A percentile compares a stretch with the other conserved stretches of the same genome.
These are phyloP conservation scores for Ganoderma sinense DNA, from an alignment of 1,284 basidiomycete species.

Conservation along the genomic window DNA sequence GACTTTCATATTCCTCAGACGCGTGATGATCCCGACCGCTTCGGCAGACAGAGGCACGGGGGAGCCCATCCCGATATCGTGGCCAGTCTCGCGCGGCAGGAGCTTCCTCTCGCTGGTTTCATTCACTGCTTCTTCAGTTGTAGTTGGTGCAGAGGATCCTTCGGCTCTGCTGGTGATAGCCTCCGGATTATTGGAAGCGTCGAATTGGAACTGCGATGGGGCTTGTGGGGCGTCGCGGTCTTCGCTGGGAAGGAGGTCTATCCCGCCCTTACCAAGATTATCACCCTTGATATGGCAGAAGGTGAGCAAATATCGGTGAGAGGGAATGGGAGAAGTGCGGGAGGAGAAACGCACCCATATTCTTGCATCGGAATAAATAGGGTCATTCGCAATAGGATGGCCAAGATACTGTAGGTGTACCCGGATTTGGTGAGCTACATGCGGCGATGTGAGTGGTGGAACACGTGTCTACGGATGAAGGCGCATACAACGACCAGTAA, in stretches of 20 bases:
- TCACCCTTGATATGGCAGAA: constrained; percentile 56
- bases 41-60: constrained; percentile 87
- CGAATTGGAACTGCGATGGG: constrained; percentile 58
- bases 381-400: constrained; percentile 92
- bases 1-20: constrained; percentile 88
- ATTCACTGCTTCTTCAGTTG: background rate
- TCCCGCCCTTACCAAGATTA: constrained; percentile 81
- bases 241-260: constrained; percentile 73
- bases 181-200: constrained; percentile 44
- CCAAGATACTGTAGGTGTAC: constrained; percentile 98
- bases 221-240: constrained; percentile 70
- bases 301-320: background rate
- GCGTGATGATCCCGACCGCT: constrained; percentile 85
- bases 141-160: background rate
- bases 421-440: constrained; percentile 89
- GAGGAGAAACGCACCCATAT: constrained; percentile 74
- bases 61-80: constrained; percentile 90
- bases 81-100: constrained; percentile 82
- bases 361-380: constrained; percentile 79
- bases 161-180: constrained; percentile 26
- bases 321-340: too few relatives aligned
- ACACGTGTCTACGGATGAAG: background rate
- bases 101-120: constrained; percentile 43
- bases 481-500: constrained; percentile 86
- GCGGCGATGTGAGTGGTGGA: constrained; percentile 9